A percentile compares a stretch with the other conserved stretches of the same genome.
Conservation (phyloP, 257 asterid species). For the Phtheirospermum japonicum region DNA sequence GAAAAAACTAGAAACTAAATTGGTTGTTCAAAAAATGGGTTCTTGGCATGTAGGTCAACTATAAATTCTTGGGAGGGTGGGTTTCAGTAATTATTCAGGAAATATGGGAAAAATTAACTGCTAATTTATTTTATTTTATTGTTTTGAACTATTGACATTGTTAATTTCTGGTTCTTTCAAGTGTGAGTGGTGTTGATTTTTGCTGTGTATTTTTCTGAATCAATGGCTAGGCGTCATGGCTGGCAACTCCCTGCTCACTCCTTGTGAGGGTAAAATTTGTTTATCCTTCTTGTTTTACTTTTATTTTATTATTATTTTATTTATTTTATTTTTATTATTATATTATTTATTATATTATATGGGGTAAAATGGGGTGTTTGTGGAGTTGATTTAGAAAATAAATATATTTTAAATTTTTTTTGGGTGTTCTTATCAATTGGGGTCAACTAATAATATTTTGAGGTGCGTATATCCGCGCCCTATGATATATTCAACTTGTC, state of each 20-base stretch:
- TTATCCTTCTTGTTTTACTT: no score
- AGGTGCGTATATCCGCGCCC: no score
- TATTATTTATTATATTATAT: no score
- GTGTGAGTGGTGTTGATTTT: conserved; percentile 41
- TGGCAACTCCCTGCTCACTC: conserved; percentile 99
- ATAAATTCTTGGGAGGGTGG: conserved; percentile 30
- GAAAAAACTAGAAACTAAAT: conserved; percentile 21
- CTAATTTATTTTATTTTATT: background rate
- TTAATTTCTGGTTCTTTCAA: conserved; percentile 15
- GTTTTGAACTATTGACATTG: conserved; percentile 18
- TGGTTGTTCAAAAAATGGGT: conserved; percentile 30
- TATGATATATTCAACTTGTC: no score
- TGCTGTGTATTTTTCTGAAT: conserved; percentile 30
- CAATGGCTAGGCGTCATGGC: conserved; percentile 97
- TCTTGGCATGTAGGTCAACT: conserved; percentile 44
- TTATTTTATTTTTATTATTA: no score
- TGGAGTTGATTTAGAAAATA: no score
- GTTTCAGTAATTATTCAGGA: conserved; percentile 26
- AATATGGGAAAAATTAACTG: conserved; percentile 16
- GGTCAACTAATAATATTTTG: no score
- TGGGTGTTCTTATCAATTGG: no score
- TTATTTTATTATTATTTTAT: no score
- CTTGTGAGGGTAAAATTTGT: no score
- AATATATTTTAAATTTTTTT: no score
- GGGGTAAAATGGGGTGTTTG: no score